These are phyloP conservation scores for Candida wancherniae DNA, from an alignment of 805 yeast genomes.

Conservation along the genomic window DNA sequence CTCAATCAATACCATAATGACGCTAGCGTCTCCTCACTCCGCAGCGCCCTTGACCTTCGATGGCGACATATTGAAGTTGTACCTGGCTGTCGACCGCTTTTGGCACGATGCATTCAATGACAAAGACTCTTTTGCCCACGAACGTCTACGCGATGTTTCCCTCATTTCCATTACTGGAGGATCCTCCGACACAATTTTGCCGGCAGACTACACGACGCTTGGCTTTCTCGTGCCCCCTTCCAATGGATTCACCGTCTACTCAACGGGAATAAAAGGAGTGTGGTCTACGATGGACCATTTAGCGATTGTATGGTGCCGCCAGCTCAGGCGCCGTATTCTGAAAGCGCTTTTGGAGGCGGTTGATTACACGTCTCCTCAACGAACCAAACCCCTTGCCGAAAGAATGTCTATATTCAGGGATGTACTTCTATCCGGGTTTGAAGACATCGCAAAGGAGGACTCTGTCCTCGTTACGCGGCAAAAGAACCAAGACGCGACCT, in stretches of 20 bases:
- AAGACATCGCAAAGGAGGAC: slow-evolving; percentile 32
- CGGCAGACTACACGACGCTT: slow-evolving; percentile 84
- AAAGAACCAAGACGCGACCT: slow-evolving; percentile 1
- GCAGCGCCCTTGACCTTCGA: slow-evolving; percentile 92
- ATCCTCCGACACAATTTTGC: slow-evolving; percentile 65
- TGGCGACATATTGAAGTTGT: slow-evolving; percentile 74
- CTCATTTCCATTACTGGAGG: slow-evolving; percentile 91
- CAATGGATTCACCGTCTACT: slow-evolving; percentile 77
- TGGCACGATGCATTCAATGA: slow-evolving; percentile 64
- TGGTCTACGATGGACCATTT: slow-evolving; percentile 95
- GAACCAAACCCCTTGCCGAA: slow-evolving; percentile 47
- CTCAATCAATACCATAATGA: slow-evolving; percentile 78
- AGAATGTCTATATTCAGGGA: slow-evolving; percentile 58
- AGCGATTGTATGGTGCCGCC: slow-evolving; percentile 96
- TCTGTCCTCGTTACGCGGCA: slow-evolving; percentile 3
- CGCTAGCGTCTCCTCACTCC: slow-evolving; percentile 88
- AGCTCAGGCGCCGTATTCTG: slow-evolving; percentile 63
- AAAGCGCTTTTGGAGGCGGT: slow-evolving; percentile 54
- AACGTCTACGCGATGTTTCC: slow-evolving; percentile 53
- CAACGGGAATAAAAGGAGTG: slow-evolving; percentile 83
- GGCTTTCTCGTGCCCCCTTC: slow-evolving; percentile 65
- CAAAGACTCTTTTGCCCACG: slow-evolving; percentile 13
- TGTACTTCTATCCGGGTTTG: slow-evolving; percentile 53
- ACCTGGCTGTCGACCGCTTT: slow-evolving; percentile 67
- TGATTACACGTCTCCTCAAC: slow-evolving; percentile 41